phyloP scores from a whole-genome alignment of 176 grass and related monocot genomes.

The Bothriochloa decipiens region DNA sequence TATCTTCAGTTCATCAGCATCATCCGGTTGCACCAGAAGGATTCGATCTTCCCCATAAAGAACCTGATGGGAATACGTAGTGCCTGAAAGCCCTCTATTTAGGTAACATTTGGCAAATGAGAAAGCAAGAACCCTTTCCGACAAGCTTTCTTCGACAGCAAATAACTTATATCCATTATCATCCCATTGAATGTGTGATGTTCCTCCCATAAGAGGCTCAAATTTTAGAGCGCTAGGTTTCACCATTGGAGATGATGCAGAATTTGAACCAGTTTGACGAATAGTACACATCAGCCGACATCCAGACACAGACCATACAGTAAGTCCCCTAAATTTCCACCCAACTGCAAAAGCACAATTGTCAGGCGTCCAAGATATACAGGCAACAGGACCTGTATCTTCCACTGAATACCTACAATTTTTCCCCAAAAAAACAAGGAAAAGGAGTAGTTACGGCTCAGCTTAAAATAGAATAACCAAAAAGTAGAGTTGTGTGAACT shows the following conservation, averaged over 20 bases:
- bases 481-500: background rate
- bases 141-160: constrained; percentile 87
- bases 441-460: constrained; percentile 16
- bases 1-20: constrained; percentile 92
- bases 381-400: constrained; percentile 94
- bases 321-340: constrained; percentile 94
- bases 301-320: constrained; percentile 96
- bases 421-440: constrained; percentile 6
- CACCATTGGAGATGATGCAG: constrained; percentile 76
- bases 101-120: constrained; percentile 94
- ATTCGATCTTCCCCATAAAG: constrained; percentile 89
- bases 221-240: constrained; percentile 70
- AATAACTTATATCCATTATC: constrained; percentile 91
- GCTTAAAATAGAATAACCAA: constrained; percentile 39
- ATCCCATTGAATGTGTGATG: constrained; percentile 94
- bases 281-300: constrained; percentile 97
- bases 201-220: constrained; percentile 88
- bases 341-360: constrained; percentile 98
- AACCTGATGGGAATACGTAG: constrained; percentile 83
- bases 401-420: constrained; percentile 92
- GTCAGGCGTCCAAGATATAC: constrained; percentile 95
- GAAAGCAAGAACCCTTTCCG: constrained; percentile 85
- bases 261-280: constrained; percentile 81
- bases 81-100: constrained; percentile 83
- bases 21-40: constrained; percentile 81